phyloP scores from a whole-genome alignment of 345 rosid species.

The Eucalyptus marginata region DNA sequence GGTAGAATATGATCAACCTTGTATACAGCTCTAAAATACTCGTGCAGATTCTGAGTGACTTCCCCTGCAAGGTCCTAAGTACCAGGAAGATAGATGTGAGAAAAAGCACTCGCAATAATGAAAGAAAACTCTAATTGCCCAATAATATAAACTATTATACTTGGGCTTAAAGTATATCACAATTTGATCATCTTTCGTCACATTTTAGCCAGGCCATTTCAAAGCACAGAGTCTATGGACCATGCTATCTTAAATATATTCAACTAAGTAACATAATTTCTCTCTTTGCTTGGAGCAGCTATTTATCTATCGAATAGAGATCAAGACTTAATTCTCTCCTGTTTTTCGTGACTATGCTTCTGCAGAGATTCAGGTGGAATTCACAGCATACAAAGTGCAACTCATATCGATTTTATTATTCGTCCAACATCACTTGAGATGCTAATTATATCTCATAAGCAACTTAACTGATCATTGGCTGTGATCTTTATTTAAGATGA shows the following conservation, averaged over 20 bases:
- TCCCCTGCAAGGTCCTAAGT: constrained; percentile 74
- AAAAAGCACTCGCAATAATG: background rate
- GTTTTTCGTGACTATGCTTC: too few relatives aligned
- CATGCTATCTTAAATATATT: background rate
- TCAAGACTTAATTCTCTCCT: background rate
- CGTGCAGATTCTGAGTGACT: constrained; percentile 16
- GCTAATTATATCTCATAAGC: background rate
- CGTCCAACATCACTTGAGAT: background rate
- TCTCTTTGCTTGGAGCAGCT: background rate
- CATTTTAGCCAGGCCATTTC: background rate
- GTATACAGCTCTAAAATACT: too few relatives aligned
- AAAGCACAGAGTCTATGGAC: background rate
- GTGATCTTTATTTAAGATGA: background rate
- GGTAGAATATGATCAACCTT: too few relatives aligned
- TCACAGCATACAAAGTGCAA: background rate
- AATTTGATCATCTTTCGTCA: background rate
- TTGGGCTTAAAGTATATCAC: background rate
- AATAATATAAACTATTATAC: background rate
- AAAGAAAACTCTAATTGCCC: background rate
- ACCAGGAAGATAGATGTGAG: background rate
- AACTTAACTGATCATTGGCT: background rate
- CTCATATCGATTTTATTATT: background rate
- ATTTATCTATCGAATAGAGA: background rate
- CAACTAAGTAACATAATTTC: background rate
- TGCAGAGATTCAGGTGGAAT: background rate